Conservation (phyloP, 345 rosid genomes). For the Salix exigua region DNA sequence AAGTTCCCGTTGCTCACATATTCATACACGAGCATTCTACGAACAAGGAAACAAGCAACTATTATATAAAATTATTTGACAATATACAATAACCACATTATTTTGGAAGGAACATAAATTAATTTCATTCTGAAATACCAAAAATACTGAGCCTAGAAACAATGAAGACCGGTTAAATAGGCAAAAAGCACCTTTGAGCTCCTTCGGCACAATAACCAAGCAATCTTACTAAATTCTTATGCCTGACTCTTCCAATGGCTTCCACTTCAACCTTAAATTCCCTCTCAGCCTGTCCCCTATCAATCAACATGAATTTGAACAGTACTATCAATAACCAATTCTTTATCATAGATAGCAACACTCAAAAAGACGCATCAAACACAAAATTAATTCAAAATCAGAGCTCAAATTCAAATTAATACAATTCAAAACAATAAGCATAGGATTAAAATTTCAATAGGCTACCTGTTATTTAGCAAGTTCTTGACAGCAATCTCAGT, state of each 20-base stretch:
- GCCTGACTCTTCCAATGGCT: constrained; percentile 87
- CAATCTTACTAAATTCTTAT: constrained; percentile 83
- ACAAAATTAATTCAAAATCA: background rate
- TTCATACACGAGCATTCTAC: constrained; percentile 88
- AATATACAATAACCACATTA: background rate
- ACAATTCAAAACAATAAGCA: background rate
- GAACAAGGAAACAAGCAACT: constrained; percentile 1
- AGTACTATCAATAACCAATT: background rate
- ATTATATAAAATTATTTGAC: background rate
- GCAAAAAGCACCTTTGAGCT: constrained; percentile 66
- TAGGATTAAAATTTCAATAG: background rate
- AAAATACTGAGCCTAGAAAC: background rate
- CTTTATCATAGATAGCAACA: background rate
- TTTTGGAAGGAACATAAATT: background rate
- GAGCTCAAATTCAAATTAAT: background rate
- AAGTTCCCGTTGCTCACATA: constrained; percentile 63
- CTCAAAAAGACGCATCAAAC: background rate
- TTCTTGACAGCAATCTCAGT: constrained; percentile 82
- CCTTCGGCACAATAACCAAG: constrained; percentile 97
- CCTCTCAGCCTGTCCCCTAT: constrained; percentile 92
- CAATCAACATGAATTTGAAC: background rate
- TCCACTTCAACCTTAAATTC: constrained; percentile 96
- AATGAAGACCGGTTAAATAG: background rate
- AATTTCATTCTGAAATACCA: background rate
- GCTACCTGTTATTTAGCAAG: constrained; percentile 80